A percentile compares a stretch with the other conserved stretches of the same genome.
Conservation (phyloP, 2,329 filamentous ascomycete genomes). For the Bipolaris oryzae region DNA sequence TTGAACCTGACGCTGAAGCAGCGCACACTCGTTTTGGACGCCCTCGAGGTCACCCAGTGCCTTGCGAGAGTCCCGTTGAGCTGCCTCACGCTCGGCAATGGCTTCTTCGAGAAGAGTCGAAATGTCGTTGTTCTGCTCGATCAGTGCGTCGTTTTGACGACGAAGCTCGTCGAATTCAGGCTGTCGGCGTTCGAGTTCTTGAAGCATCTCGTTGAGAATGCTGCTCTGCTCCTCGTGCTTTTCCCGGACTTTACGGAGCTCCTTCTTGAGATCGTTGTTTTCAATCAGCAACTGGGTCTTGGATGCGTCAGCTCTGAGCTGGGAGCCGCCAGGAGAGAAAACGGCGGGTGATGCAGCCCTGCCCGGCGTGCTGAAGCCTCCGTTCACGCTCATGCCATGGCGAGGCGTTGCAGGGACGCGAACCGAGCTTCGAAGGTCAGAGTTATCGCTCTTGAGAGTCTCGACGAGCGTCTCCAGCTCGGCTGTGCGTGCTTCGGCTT, state of each 20-base stretch:
- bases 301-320: slow-evolving; percentile 61
- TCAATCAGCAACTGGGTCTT: slow-evolving; percentile 69
- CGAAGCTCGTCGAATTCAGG: slow-evolving; percentile 88
- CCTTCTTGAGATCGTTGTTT: slow-evolving; percentile 68
- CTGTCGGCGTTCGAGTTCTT: slow-evolving; percentile 80
- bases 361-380: slow-evolving; percentile 56
- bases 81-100: slow-evolving; percentile 77
- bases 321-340: slow-evolving; percentile 61
- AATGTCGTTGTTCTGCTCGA: slow-evolving; percentile 76
- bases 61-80: slow-evolving; percentile 78
- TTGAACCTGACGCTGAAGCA: slow-evolving; percentile 83
- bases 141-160: slow-evolving; percentile 78
- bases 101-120: slow-evolving; percentile 83
- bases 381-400: slow-evolving; percentile 56
- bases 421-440: slow-evolving; percentile 47
- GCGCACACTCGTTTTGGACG: slow-evolving; percentile 69
- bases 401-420: slow-evolving; percentile 60
- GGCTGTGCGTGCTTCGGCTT: slow-evolving; percentile 65
- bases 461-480: slow-evolving; percentile 70
- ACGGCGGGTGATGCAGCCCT: slow-evolving; percentile 58
- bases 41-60: slow-evolving; percentile 74
- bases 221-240: slow-evolving; percentile 75
- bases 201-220: slow-evolving; percentile 84
- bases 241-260: slow-evolving; percentile 75
- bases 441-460: slow-evolving; percentile 62